phyloP scores from a whole-genome alignment of 2,329 filamentous ascomycete species.

The Elsinoe perseae region DNA sequence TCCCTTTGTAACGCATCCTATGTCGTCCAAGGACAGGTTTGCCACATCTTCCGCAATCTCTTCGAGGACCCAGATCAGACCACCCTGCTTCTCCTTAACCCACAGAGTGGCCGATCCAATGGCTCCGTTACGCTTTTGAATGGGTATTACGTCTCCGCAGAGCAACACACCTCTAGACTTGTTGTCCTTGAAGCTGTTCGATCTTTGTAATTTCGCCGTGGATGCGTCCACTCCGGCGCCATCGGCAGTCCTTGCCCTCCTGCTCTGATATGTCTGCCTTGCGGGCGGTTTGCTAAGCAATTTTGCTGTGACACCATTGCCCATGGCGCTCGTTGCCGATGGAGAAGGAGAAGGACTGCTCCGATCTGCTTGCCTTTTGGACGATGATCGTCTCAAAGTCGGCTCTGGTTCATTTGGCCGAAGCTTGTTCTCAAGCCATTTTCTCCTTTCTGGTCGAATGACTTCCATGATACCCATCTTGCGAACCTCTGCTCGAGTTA shows the following conservation, averaged over 20 bases:
- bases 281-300: constrained; percentile 74
- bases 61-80: constrained; percentile 94
- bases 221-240: constrained; percentile 44
- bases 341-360: constrained; percentile 26
- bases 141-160: constrained; percentile 96
- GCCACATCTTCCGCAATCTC: constrained; percentile 95
- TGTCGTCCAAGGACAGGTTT: constrained; percentile 65
- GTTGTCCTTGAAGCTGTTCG: constrained; percentile 60
- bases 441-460: constrained; percentile 77
- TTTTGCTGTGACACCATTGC: constrained; percentile 79
- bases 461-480: constrained; percentile 94
- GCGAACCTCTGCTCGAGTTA: constrained; percentile 88
- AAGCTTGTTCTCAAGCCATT: constrained; percentile 84
- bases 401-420: constrained; percentile 21
- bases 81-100: constrained; percentile 95
- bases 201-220: constrained; percentile 40
- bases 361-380: neutral
- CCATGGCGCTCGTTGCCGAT: constrained; percentile 46
- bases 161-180: constrained; percentile 83
- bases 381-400: neutral
- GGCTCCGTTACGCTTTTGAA: constrained; percentile 87
- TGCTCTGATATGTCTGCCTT: constrained; percentile 44
- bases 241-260: constrained; percentile 59
- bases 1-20: constrained; percentile 62
- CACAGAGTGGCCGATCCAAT: constrained; percentile 90